Percentiles rank a stretch among this genome's conserved stretches.
These are phyloP conservation scores for Pisolithus microcarpus DNA, from an alignment of 768 basidiomycete species.

Conservation along the genomic window DNA sequence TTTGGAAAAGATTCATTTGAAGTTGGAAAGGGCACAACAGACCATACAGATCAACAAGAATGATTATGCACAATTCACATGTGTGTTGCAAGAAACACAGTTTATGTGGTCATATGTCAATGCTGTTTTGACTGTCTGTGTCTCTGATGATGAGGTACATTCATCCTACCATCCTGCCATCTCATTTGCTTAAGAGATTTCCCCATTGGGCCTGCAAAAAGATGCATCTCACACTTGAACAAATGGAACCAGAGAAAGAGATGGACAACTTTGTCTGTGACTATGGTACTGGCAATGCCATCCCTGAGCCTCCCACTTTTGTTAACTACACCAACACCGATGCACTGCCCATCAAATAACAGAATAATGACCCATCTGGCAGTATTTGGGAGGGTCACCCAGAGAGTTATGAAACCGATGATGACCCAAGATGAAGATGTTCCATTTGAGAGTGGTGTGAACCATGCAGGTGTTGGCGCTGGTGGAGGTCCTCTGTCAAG, in stretches of 20 bases:
- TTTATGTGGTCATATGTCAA: slow-evolving; percentile 97
- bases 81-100: slow-evolving; percentile 72
- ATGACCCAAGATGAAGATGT: slow-evolving; percentile 39
- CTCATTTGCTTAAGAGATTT: neutral
- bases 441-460: slow-evolving; percentile 36
- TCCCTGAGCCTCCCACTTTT: slow-evolving; percentile 84
- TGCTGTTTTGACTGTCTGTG: slow-evolving; percentile 88
- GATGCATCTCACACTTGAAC: slow-evolving; percentile 78
- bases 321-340: slow-evolving; percentile 72
- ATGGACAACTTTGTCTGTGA: slow-evolving; percentile 84
- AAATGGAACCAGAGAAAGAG: slow-evolving; percentile 81
- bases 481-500: slow-evolving; percentile 40
- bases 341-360: slow-evolving; percentile 52
- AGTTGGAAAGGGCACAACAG: slow-evolving; percentile 82
- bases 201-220: slow-evolving; percentile 80
- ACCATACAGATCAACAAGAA: slow-evolving; percentile 87
- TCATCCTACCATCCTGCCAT: neutral
- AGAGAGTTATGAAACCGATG: slow-evolving; percentile 22
- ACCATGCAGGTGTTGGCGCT: slow-evolving; percentile 62
- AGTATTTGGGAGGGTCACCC: slow-evolving; percentile 40
- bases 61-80: slow-evolving; percentile 82
- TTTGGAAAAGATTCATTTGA: slow-evolving; percentile 80
- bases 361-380: slow-evolving; percentile 52
- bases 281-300: slow-evolving; percentile 81
- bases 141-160: slow-evolving; percentile 88